Evolutionary conservation across 176 grass and related monocot genomes (phyloP), one percentile per base, ranked within the genome.

Genomic region (Musa acuminata): DNA sequence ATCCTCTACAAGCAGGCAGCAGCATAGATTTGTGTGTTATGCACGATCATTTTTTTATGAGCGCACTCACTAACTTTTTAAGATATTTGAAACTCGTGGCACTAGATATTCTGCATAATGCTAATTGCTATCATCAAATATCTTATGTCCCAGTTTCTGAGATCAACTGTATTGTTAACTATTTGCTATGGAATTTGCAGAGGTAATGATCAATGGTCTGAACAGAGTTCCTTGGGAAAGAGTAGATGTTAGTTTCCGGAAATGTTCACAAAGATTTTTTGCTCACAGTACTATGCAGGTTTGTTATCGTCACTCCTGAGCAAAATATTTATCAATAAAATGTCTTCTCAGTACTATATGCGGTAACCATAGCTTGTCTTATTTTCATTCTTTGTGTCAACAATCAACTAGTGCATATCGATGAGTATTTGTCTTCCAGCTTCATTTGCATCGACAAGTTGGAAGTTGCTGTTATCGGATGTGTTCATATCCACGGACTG

Each of bases 231-330:
- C 86, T 12, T 98, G 90, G 90, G 95, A 98, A 91, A 93, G 95
- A 72, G 79, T 98, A 71, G 87, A 94, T 82, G 88, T 98, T 77
- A 91, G 95, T 80, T 98, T 98, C 82, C 84, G 79, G 55, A 93
- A 87, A 84, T 91, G 86, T 48, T 82, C 52, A 77, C 95, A 94
- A 73, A 91, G 71, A 69, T 21, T 98, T 87, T 89, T 98, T 29
- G 94, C 94, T 64, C 94, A 98, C 64, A 90, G 84, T 84, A 91
- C 94, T 10, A 98, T 98, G 82, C 90, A 93, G 94, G 94, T 93
- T 85, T 80, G 27, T 52, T 62, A 29, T 59, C 17, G 57, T 17
- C 53, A 20, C 59, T 8, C n/a, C 11, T 12, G 11, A 57, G 21
- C 25, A 27, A 16, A 23, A 16, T 13, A 25, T 23, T 6, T 52